Percentiles rank a stretch among this genome's conserved stretches.
Conservation (phyloP, 108 stramenopile species). For the Nannochloropsis gaditana region DNA sequence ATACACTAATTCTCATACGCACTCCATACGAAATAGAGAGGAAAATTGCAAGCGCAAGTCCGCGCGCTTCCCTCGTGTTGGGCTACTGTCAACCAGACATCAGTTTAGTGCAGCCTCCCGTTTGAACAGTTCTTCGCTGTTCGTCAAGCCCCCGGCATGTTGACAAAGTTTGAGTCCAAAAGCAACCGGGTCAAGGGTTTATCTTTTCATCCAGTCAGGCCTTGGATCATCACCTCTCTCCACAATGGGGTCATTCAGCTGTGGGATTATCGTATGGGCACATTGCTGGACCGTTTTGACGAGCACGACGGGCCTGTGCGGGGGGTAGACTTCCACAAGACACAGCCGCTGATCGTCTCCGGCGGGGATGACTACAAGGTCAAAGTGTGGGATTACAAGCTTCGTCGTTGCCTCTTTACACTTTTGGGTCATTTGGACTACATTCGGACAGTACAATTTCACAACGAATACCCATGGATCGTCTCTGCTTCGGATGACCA, state of each 20-base stretch:
- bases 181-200: slow-evolving; percentile 97
- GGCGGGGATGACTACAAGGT: slow-evolving; percentile 99
- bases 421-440: slow-evolving; percentile 98
- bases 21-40: no score
- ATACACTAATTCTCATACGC: no score
- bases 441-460: slow-evolving; percentile 98
- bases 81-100: no score
- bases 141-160: not conserved
- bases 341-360: slow-evolving; percentile 86
- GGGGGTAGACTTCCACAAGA: slow-evolving; percentile 94
- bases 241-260: slow-evolving; percentile 97
- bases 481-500: slow-evolving; percentile 89
- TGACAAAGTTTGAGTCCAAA: slow-evolving; percentile 87
- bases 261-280: slow-evolving; percentile 99
- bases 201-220: slow-evolving; percentile 96
- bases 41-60: no score
- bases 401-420: slow-evolving; percentile 94
- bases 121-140: no score
- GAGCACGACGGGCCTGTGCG: slow-evolving; percentile 99
- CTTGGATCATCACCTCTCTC: slow-evolving; percentile 94
- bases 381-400: slow-evolving; percentile 98
- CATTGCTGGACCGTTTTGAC: slow-evolving; percentile 94
- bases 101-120: no score
- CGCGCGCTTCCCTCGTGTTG: no score
- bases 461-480: slow-evolving; percentile 93